Evolutionary conservation across 805 yeast genomes (phyloP), one percentile per base, ranked within the genome.

Genomic region (Lipomyces japonicus): DNA sequence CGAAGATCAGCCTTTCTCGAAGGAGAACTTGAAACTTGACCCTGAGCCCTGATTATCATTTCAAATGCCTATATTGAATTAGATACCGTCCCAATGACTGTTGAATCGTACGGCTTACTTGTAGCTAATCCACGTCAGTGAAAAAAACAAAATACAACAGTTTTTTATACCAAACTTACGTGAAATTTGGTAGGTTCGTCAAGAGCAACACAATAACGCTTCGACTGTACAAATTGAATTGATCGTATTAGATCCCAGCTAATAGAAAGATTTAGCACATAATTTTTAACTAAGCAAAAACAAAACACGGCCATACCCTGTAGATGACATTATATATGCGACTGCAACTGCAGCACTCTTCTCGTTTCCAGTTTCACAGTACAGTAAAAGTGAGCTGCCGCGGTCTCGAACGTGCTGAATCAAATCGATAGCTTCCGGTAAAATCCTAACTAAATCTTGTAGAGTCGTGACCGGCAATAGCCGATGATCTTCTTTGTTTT

Each of bases 311-410:
- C 12, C 55, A 36, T 44, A 57, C 57, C 53, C 39, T 24, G 46
- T 41, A 10, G 47, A 16, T 24, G 47, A 56, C 54, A 67, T 66
- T 36, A 64, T 30, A 48, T 63, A 61, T 3, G 69, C 69, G 22
- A 58, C 59, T 1, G 60, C 65, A 3, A 64, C 63, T 3, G 67
- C 59, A 12, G 69, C 69, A 9, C 63, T 51, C 14, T 46, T 47
- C 34, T 65, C 67, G 51, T 67, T 67, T 7, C 70, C 70, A 3
- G 68, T 57, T 43, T 67, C 70, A 42, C 70, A 67, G 38, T 58
- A 61, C 24, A 67, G 41, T 22, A 66, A 50, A 4, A 54, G 48
- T 12, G 57, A n/a, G 12, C 56, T 51, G 7, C 40, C 46, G 10
- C 16, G 12, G 9, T 19, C 39, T 10, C 18, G 14, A n/a, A 46